Evolutionary conservation across 768 basidiomycete genomes (phyloP), one percentile per base, ranked within the genome.

Genomic region (Suillus variegatus): DNA sequence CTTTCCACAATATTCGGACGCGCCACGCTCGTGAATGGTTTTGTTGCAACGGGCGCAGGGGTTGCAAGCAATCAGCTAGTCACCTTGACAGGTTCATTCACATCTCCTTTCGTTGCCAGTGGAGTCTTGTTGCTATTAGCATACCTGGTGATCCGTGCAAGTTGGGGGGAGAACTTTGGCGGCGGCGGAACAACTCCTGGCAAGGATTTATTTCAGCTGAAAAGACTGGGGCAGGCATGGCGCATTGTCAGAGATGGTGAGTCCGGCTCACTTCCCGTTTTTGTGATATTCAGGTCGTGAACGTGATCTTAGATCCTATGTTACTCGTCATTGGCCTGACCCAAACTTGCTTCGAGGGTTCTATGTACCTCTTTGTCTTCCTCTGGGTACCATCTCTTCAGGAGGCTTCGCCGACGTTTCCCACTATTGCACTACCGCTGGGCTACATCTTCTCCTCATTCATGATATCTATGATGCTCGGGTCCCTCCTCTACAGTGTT

Each of bases 321-420:
- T 80, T 93, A 12, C 76, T 91, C 66, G 83, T 84, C 32, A 82
- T 93, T 25, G 89, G 90, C 40, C 76, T 92, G 62, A 87, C 87
- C 0, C 91, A 93, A 75, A 93, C 91, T 1, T 90, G 88, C 75
- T 93, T 93, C 72, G 91, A 93, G 73, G 92, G 91, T 3, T 90
- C 89, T 6, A 91, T 92, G 91, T 92, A 93, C 76, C 84, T 92
- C 66, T 93, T 92, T 76, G 91, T 92, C 68, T 93, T 92, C 79
- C 80, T 89, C 67, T 93, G 91, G 91, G 91, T 93, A 0, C 91
- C 92, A 1, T 82, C 86, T 2, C 78, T 93, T 18, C 90, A 93
- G 76, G 88, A 91, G 72, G 78, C 78, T 25, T 82, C 87, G n/a
- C 52, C 67, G 14, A 72, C 73, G 20, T 76, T 71, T 65, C 71